A percentile compares a stretch with the other conserved stretches of the same genome.
Conservation (phyloP, 2,329 filamentous ascomycete species). For the Rutstroemia sydowiana region DNA sequence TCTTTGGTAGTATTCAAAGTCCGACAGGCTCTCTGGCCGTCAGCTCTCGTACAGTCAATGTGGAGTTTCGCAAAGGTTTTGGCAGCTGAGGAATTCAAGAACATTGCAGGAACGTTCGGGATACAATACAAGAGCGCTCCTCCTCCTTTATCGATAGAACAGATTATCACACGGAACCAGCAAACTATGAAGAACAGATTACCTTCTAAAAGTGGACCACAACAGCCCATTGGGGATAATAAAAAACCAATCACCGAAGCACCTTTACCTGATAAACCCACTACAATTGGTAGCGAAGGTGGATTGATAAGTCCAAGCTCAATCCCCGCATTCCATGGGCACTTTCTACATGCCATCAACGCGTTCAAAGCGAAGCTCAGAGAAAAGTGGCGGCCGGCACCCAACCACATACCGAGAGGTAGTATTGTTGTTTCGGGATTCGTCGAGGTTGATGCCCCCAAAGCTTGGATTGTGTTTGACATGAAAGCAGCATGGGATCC, state of each 20-base stretch:
- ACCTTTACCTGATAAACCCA: slow-evolving; percentile 1
- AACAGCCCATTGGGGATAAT: slow-evolving; percentile 10
- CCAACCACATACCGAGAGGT: slow-evolving; percentile 41
- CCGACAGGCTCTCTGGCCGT: slow-evolving; percentile 46
- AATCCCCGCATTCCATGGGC: slow-evolving; percentile 14
- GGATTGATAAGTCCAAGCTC: neutral
- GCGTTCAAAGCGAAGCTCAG: slow-evolving; percentile 22
- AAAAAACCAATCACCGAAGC: slow-evolving; percentile 12
- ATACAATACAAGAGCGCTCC: slow-evolving; percentile 27
- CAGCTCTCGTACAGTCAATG: slow-evolving; percentile 41
- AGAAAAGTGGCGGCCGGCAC: slow-evolving; percentile 40
- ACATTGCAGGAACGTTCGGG: slow-evolving; percentile 40
- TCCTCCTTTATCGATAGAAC: slow-evolving; percentile 18
- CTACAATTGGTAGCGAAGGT: neutral
- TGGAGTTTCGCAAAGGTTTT: slow-evolving; percentile 47
- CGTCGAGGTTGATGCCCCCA: slow-evolving; percentile 44
- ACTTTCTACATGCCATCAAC: slow-evolving; percentile 21
- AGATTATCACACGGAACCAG: slow-evolving; percentile 6
- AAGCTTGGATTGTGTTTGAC: slow-evolving; percentile 42
- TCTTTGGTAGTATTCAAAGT: slow-evolving; percentile 38
- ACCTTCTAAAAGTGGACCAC: slow-evolving; percentile 18
- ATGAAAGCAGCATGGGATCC: slow-evolving; percentile 50
- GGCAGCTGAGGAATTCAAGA: slow-evolving; percentile 36
- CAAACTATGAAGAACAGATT: slow-evolving; percentile 7
- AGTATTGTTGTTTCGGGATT: slow-evolving; percentile 46